Base-by-base conservation (phyloP, 2,329 filamentous ascomycete species). In the Trichoderma sp. region DNA sequence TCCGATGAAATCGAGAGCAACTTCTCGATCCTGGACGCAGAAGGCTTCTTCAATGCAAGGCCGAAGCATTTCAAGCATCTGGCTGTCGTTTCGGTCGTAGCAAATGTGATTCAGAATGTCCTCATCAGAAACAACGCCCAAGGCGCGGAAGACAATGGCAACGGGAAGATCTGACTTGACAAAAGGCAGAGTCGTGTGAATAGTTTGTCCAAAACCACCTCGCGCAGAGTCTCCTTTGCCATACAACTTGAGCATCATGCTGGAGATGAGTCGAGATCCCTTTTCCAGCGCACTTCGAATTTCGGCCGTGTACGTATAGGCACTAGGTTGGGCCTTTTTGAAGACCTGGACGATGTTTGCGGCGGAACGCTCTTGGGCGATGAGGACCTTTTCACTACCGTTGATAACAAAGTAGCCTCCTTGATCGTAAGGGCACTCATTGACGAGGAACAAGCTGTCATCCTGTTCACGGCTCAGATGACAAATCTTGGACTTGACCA, bases 331-430 rank as follows among this genome's bases (percentile, higher is more conserved):
- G 0, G 95, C 93, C 84, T 99, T 99, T 83, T 97, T 95, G 88
- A 99, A 99, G 33, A 99, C 95, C 81, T 99, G 96, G 5, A 99
- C 96, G 70, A 98, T 99, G 78, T 99, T 99, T 77, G 95, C 96
- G 52, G 96, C 96, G 78, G 94, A 97, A 72, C 96, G 92, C 81
- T 99, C 96, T 79, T 99, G 96, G 1, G 96, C 96, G 76, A 99
- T 99, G 74, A 99, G 83, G 27, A 99, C 96, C 85, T 99, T 99
- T 79, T 99, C 96, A 81, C 93, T 97, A 55, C 96, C 96, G 82
- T 99, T 99, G 86, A 99, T 99, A 76, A 99, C 93, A 78, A 99
- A 99, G 81, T 99, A 99, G 73, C 96, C 96, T 74, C 96, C 96
- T 77, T 97, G 96, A 77, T 99, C 96, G 80, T 97, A 99, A 0